Evolutionary conservation across 306 rosid genomes (phyloP).

Genomic region (Cucumis melo): DNA sequence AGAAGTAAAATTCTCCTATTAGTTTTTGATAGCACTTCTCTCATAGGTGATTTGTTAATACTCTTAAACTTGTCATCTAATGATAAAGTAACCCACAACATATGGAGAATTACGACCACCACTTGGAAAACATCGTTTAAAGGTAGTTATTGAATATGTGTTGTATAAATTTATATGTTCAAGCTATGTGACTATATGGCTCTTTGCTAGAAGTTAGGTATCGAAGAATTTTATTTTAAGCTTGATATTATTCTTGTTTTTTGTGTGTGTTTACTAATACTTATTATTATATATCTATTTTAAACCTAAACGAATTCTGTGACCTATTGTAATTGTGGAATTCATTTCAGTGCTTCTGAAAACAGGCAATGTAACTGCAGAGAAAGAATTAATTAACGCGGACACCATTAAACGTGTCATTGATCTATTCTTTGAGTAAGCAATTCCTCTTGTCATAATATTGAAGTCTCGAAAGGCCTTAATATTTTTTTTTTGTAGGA

Average conservation of each 20-base stretch:
- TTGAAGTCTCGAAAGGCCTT: not conserved
- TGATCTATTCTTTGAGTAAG: constrained; percentile 98
- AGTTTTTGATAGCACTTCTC: constrained; percentile 6
- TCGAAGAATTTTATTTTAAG: not conserved
- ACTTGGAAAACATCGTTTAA: constrained; percentile 89
- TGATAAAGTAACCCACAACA: constrained; percentile 70
- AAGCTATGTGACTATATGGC: not conserved
- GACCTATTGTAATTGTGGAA: constrained; percentile 57
- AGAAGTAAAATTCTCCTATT: not conserved
- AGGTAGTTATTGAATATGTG: constrained; percentile 37
- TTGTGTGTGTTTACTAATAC: not conserved
- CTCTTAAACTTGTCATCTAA: constrained; percentile 68
- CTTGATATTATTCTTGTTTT: not conserved
- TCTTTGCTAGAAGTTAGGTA: not conserved
- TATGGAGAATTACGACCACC: constrained; percentile 97
- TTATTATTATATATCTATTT: not conserved
- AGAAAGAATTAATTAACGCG: constrained; percentile 74
- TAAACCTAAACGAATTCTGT: constrained; percentile 5
- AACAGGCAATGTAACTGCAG: constrained; percentile 69
- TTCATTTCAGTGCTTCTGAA: constrained; percentile 80
- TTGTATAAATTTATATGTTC: not conserved
- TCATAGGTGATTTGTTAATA: constrained; percentile 70
- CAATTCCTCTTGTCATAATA: not conserved
- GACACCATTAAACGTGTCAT: constrained; percentile 73
- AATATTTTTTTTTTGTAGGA: not conserved